phyloP scores from a whole-genome alignment of 352 stramenopile genomes.

The Pythium scleroteichum region DNA sequence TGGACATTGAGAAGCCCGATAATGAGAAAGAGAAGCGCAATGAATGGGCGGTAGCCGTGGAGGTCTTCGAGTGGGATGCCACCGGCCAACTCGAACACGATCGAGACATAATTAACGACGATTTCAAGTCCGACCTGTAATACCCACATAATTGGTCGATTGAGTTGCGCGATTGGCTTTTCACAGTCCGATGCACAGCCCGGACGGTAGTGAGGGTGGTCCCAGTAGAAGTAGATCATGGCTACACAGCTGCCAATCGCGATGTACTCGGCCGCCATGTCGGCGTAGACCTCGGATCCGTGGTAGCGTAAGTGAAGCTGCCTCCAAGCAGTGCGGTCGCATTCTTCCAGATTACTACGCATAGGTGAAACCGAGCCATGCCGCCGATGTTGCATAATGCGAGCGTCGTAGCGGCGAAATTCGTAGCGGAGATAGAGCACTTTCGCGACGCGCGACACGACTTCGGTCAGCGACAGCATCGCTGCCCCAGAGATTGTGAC shows the following conservation, averaged over 20 bases:
- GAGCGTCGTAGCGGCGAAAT: conserved; percentile 26
- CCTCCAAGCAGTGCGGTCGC: conserved; percentile 1
- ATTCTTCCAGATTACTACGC: neutral
- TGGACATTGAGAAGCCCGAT: conserved; percentile 10
- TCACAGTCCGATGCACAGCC: neutral
- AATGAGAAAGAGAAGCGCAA: conserved; percentile 14
- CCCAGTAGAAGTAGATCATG: conserved; percentile 38
- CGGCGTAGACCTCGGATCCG: conserved; percentile 22
- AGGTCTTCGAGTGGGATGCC: conserved; percentile 7
- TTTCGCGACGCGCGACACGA: conserved; percentile 32
- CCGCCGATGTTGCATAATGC: neutral
- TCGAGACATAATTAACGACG: conserved; percentile 8
- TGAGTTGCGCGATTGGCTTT: neutral
- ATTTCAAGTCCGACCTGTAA: conserved; percentile 10
- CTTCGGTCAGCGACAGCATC: conserved; percentile 36
- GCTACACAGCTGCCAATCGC: conserved; percentile 39
- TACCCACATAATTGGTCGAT: neutral
- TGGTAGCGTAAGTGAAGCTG: conserved; percentile 12
- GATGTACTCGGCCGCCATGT: conserved; percentile 53
- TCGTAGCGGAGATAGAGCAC: conserved; percentile 24
- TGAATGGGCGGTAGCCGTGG: neutral
- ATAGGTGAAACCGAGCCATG: too few relatives aligned
- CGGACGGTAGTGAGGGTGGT: conserved; percentile 35
- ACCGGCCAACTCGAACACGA: conserved; percentile 3
- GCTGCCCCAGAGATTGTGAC: conserved; percentile 32